Evolutionary conservation across 352 stramenopile species (phyloP).

Genomic region (Pythium rhizo-oryzae): DNA sequence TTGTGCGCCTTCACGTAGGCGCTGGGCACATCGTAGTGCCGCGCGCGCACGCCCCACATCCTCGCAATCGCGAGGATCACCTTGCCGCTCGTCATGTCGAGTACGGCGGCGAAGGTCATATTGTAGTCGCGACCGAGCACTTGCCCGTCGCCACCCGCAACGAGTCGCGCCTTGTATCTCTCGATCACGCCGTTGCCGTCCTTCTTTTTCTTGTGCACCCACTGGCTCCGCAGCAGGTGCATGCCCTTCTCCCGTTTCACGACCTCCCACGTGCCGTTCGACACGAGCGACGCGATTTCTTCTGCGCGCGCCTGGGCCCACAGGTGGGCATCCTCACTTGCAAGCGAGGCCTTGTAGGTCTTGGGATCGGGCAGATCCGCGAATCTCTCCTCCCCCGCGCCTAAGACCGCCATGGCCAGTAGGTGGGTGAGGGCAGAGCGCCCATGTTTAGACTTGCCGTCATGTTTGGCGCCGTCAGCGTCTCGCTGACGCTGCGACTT

Average conservation of each 20-base stretch:
- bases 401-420: neutral
- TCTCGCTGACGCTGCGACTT: no score
- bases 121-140: slow-evolving; percentile 27
- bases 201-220: slow-evolving; percentile 43
- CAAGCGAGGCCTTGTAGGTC: neutral
- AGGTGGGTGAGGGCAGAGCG: no score
- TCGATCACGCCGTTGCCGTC: slow-evolving; percentile 20
- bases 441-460: no score
- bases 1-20: slow-evolving; percentile 36
- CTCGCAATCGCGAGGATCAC: slow-evolving; percentile 20
- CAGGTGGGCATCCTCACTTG: no score
- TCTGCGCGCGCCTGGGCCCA: no score
- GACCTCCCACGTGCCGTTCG: neutral
- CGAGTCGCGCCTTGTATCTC: neutral
- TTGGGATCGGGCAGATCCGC: slow-evolving; percentile 11
- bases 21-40: slow-evolving; percentile 38
- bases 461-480: no score
- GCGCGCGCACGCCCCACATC: slow-evolving; percentile 27
- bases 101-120: slow-evolving; percentile 33
- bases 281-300: neutral
- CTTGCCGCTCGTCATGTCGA: slow-evolving; percentile 33
- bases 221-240: slow-evolving; percentile 31
- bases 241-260: neutral
- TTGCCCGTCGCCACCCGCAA: slow-evolving; percentile 31
- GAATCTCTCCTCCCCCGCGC: neutral